Conservation (phyloP, 495 filamentous ascomycete species). For the Aspergillus ellipticus region DNA sequence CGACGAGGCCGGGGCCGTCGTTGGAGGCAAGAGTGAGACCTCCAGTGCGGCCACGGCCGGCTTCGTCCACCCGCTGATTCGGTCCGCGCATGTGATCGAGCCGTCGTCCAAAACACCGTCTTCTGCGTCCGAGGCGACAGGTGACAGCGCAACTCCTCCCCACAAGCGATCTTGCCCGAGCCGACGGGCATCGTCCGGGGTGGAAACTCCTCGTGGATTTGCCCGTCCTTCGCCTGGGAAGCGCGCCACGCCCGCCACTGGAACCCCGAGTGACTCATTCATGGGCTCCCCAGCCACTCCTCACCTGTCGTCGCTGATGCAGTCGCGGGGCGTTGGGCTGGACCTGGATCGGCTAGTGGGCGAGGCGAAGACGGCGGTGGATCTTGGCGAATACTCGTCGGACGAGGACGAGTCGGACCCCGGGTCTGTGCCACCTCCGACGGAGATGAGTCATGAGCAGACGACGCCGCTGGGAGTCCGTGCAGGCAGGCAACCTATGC, state of each 20-base stretch:
- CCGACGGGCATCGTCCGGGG: slow-evolving; percentile 14
- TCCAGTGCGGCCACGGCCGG: slow-evolving; percentile 37
- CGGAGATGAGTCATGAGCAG: slow-evolving; percentile 11
- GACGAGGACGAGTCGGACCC: slow-evolving; percentile 29
- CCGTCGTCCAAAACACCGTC: slow-evolving; percentile 45
- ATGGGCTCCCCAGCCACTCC: slow-evolving; percentile 64
- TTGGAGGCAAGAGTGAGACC: slow-evolving; percentile 48
- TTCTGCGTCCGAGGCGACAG: slow-evolving; percentile 42
- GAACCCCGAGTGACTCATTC: slow-evolving; percentile 20
- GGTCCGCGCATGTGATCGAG: slow-evolving; percentile 54
- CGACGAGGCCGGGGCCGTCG: slow-evolving; percentile 54
- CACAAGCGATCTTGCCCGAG: slow-evolving; percentile 18
- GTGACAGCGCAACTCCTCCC: slow-evolving; percentile 24
- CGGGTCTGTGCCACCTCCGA: slow-evolving; percentile 12
- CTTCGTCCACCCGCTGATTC: slow-evolving; percentile 67
- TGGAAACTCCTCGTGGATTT: slow-evolving; percentile 32
- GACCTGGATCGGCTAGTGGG: slow-evolving; percentile 56
- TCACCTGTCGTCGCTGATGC: slow-evolving; percentile 68
- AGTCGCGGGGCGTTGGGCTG: slow-evolving; percentile 57
- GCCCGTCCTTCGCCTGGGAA: slow-evolving; percentile 3
- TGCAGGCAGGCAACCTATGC: slow-evolving; percentile 48
- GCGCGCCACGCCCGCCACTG: slow-evolving; percentile 15
- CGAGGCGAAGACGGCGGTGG: slow-evolving; percentile 25
- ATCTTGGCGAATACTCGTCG: slow-evolving; percentile 26
- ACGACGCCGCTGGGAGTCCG: slow-evolving; percentile 18